Conservation (phyloP, 306 rosid genomes). For the Spatholobus suberectus region DNA sequence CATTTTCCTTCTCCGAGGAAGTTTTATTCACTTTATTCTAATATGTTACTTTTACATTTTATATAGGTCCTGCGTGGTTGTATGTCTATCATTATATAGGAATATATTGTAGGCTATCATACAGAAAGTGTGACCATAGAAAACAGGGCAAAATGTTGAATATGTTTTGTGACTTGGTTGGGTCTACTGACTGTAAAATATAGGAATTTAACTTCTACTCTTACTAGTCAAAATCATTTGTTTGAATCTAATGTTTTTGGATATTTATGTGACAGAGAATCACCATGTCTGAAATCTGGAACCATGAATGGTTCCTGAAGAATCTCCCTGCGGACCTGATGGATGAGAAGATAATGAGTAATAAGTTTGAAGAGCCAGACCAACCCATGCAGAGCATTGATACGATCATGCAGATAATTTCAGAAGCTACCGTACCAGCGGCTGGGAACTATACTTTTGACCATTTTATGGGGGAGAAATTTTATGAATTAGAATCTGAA, state of each 20-base stretch:
- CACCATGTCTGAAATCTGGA: constrained; percentile 77
- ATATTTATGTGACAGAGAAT: constrained; percentile 64
- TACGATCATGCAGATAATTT: constrained; percentile 83
- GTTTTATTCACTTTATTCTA: not conserved
- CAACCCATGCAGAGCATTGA: constrained; percentile 88
- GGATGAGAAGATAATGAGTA: constrained; percentile 67
- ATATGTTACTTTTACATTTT: not conserved
- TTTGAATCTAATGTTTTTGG: constrained; percentile 36
- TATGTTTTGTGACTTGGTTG: constrained; percentile 7
- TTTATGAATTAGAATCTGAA: constrained; percentile 73
- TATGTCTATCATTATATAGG: not conserved
- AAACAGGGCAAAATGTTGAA: not conserved
- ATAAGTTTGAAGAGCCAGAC: constrained; percentile 82
- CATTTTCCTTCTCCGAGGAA: constrained; percentile 15
- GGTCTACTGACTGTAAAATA: not conserved
- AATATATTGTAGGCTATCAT: not conserved
- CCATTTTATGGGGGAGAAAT: constrained; percentile 56
- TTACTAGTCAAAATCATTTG: not conserved
- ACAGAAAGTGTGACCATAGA: not conserved
- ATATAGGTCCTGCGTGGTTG: not conserved
- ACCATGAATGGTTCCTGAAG: constrained; percentile 83
- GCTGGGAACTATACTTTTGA: constrained; percentile 63
- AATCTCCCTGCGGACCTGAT: constrained; percentile 85
- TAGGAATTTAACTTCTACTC: not conserved
- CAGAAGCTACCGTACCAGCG: constrained; percentile 87